Evolutionary conservation across 208 protist genomes (phyloP), one percentile per base, ranked within the genome.

Genomic region (Trypanosoma vivax): DNA sequence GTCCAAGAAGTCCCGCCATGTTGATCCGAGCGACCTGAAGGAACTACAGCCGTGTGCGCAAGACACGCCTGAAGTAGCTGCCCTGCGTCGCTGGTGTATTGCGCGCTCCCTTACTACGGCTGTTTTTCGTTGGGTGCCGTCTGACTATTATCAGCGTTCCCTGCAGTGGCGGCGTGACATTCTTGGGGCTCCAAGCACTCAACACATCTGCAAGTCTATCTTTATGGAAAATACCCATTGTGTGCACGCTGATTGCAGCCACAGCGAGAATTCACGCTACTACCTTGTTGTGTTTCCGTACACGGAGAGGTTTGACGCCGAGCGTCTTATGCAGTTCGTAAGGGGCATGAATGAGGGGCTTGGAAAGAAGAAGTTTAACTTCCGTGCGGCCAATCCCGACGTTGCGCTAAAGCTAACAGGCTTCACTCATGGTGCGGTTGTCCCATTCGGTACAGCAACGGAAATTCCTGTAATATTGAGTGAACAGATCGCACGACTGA

Each of bases 201-300:
- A 79, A 5, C 76, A 94, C 45, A 53, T 97, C 14, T 97, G 92
- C 74, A 97, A 97, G 55, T 90, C 88, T 0, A 92, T 97, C 43
- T 47, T 97, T 6, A 58, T 97, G 48, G 86, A 94, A 59, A 97
- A 97, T 67, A 94, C 92, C 14, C 81, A 94, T 58, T 96, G 86
- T 65, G 68, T 65, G 5, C 33, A 75, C 19, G 41, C 9, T 4
- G 83, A 92, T 56, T 93, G 82, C 54, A 51, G 40, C 11, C 65
- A 83, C 7, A 68, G 60, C 3, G 59, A 72, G 42, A 94, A 94
- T 68, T 79, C 87, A 9, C 82, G 78, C 40, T 90, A 73, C 60
- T 94, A 91, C 70, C 62, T 88, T 28, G 70, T 88, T 54, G 79
- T 90, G 38, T 89, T 74, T 50, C 87, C 74, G 35, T 94, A 94